phyloP scores from a whole-genome alignment of 352 stramenopile genomes.

The Globisporangium uncinulatum region DNA sequence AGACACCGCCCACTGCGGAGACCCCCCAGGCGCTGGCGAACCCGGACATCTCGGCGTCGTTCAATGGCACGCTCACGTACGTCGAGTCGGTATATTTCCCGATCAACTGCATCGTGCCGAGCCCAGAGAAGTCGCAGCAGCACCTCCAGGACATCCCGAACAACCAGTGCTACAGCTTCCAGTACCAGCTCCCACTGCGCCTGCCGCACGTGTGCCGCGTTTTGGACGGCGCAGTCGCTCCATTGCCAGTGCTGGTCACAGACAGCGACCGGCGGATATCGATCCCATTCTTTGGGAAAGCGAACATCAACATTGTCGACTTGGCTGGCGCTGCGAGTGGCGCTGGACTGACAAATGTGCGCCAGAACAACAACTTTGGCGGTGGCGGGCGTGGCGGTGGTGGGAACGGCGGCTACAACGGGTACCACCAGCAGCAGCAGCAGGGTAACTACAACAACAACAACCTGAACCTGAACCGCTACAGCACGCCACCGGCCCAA shows the following conservation, averaged over 20 bases:
- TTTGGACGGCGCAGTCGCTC: slow-evolving; percentile 39
- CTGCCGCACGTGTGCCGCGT: slow-evolving; percentile 48
- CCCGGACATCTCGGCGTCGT: slow-evolving; percentile 50
- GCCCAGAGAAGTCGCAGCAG: slow-evolving; percentile 65
- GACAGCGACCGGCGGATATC: slow-evolving; percentile 60
- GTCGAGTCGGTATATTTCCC: slow-evolving; percentile 70
- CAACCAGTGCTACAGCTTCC: slow-evolving; percentile 85
- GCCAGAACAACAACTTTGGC: slow-evolving; percentile 36
- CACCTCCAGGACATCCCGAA: slow-evolving; percentile 74
- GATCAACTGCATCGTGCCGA: slow-evolving; percentile 67
- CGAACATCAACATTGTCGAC: slow-evolving; percentile 85
- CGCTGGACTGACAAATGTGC: slow-evolving; percentile 47
- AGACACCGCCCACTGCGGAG: slow-evolving; percentile 35
- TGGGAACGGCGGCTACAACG: slow-evolving; percentile 22
- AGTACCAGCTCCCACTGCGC: slow-evolving; percentile 59
- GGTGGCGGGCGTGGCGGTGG: slow-evolving; percentile 23
- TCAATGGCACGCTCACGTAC: slow-evolving; percentile 69
- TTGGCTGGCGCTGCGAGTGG: slow-evolving; percentile 39
- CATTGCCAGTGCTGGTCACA: slow-evolving; percentile 40
- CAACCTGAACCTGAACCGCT: slow-evolving; percentile 67
- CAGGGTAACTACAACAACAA: slow-evolving; percentile 41
- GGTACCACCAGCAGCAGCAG: slow-evolving; percentile 31
- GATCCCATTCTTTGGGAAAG: slow-evolving; percentile 78
- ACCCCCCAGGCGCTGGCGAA: slow-evolving; percentile 34
- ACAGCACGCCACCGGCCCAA: slow-evolving; percentile 23